phyloP scores from a whole-genome alignment of 768 basidiomycete species.

The Leccinum sublutescens region DNA sequence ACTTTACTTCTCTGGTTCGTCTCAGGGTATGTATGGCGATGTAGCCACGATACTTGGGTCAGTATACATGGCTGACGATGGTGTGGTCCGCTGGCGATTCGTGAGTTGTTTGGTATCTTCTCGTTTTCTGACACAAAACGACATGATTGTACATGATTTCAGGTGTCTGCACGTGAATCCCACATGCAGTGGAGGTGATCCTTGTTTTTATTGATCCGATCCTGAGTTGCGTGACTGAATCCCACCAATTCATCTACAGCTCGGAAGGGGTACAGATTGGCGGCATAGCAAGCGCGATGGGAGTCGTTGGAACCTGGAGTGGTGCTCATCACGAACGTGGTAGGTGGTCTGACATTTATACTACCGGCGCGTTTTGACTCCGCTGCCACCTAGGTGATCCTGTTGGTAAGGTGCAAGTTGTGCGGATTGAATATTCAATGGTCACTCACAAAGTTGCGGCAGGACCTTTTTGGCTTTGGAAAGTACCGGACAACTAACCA shows the following conservation, averaged over 20 bases:
- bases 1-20: constrained; percentile 47
- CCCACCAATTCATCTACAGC: constrained; percentile 32
- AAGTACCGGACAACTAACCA: constrained; percentile 42
- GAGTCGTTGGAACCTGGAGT: constrained; percentile 69
- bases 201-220: constrained; percentile 1
- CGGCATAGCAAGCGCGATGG: constrained; percentile 59
- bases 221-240: neutral
- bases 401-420: constrained; percentile 45
- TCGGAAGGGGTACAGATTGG: constrained; percentile 70
- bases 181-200: constrained; percentile 59
- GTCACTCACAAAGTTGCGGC: neutral
- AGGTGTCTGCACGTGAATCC: constrained; percentile 56
- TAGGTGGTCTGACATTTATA: constrained; percentile 18
- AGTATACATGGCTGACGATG: constrained; percentile 48
- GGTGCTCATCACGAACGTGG: constrained; percentile 58
- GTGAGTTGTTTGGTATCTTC: constrained; percentile 39
- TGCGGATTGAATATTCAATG: too few species aligned
- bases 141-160: constrained; percentile 12
- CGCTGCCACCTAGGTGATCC: constrained; percentile 51
- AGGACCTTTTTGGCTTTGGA: constrained; percentile 79
- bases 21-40: constrained; percentile 41
- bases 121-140: neutral
- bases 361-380: neutral
- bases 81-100: constrained; percentile 54
- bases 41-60: constrained; percentile 48